Evolutionary conservation across 306 rosid genomes (phyloP).

Genomic region (Datisca glomerata): DNA sequence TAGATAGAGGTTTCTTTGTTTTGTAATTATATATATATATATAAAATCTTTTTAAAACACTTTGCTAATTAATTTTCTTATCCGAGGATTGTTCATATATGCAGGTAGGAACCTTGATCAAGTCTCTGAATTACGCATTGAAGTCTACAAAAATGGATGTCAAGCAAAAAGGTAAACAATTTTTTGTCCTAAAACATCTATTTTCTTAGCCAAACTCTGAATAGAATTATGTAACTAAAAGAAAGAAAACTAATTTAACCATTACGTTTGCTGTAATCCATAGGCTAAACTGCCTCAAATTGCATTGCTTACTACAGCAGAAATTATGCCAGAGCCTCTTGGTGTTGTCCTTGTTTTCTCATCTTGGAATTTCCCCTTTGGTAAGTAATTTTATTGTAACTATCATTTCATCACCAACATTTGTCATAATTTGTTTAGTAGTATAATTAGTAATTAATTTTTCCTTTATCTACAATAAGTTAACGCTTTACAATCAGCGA

Average conservation of each 20-base stretch:
- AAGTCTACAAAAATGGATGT: conserved; percentile 49
- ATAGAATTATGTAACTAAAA: no score
- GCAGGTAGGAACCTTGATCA: conserved; percentile 47
- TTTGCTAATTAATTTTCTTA: no score
- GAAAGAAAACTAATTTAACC: no score
- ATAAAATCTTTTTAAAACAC: no score
- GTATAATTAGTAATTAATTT: no score
- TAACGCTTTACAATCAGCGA: no score
- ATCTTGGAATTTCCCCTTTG: conserved; percentile 78
- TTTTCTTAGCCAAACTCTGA: no score
- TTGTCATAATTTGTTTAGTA: background rate
- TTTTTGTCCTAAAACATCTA: no score
- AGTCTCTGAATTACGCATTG: conserved; percentile 32
- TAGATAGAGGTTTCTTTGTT: background rate
- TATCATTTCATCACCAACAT: background rate
- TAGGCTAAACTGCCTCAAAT: conserved; percentile 56
- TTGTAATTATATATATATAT: no score
- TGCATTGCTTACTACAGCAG: conserved; percentile 51
- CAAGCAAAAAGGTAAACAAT: conserved; percentile 28
- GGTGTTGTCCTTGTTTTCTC: conserved; percentile 68
- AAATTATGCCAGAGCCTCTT: conserved; percentile 62
- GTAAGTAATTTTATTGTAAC: conserved; percentile 22
- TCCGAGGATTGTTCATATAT: no score
- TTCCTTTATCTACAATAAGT: no score
- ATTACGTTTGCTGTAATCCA: no score